Conservation (phyloP, 805 yeast species). For the Schizosaccharomyces cryophilus region DNA sequence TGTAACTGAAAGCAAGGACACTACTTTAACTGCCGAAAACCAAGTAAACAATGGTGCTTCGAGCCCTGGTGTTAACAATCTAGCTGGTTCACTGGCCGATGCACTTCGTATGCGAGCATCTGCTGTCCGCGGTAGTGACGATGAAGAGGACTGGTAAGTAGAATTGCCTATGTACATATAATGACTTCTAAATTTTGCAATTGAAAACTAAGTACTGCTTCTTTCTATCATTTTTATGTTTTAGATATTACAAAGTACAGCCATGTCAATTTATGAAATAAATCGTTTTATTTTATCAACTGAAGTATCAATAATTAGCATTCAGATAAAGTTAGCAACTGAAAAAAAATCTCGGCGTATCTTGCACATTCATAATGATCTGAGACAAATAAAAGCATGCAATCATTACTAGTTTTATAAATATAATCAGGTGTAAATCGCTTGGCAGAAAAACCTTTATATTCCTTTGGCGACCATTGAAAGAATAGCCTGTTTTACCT, state of each 20-base stretch:
- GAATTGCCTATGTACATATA: neutral
- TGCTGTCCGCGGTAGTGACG: conserved; percentile 35
- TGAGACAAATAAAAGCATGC: too few species aligned
- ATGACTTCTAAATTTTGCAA: neutral
- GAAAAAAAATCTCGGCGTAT: too few species aligned
- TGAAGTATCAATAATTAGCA: too few species aligned
- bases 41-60: conserved; percentile 2
- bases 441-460: neutral
- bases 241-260: too few species aligned
- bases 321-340: too few species aligned
- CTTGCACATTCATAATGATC: too few species aligned
- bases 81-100: conserved; percentile 74
- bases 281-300: too few species aligned
- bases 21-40: neutral
- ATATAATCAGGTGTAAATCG: too few species aligned
- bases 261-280: too few species aligned
- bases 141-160: conserved; percentile 9
- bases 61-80: neutral
- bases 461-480: neutral
- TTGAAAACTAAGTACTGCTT: too few species aligned
- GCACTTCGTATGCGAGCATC: conserved; percentile 48
- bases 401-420: too few species aligned
- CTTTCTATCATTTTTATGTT: too few species aligned
- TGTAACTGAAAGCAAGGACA: conserved; percentile 6
- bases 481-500: neutral